Conservation (phyloP, 768 basidiomycete species). For the Cubamyces sp. region DNA sequence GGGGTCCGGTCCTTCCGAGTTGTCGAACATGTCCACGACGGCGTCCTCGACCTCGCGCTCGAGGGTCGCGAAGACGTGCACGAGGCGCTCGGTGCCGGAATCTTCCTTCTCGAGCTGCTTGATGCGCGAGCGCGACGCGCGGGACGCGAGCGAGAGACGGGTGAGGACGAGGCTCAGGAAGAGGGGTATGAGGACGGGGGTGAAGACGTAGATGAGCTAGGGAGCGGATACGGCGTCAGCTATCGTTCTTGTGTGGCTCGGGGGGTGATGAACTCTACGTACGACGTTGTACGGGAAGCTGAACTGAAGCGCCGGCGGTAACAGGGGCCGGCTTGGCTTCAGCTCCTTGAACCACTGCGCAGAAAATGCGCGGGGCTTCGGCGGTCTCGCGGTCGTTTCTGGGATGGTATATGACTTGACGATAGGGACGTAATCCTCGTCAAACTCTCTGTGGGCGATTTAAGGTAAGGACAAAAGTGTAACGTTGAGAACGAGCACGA, state of each 20-base stretch:
- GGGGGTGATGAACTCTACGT: slow-evolving; percentile 30
- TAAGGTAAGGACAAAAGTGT: background rate
- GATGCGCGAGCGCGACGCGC: slow-evolving; percentile 66
- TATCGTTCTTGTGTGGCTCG: too few relatives aligned
- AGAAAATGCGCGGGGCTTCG: slow-evolving; percentile 47
- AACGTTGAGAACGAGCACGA: background rate
- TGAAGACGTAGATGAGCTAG: slow-evolving; percentile 54
- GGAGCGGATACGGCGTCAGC: background rate
- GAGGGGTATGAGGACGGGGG: slow-evolving; percentile 71
- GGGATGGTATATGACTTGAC: slow-evolving; percentile 57
- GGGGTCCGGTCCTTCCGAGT: slow-evolving; percentile 13
- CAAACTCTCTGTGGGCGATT: slow-evolving; percentile 47
- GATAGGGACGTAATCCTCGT: slow-evolving; percentile 59
- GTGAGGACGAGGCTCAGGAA: slow-evolving; percentile 56
- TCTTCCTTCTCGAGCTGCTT: slow-evolving; percentile 61
- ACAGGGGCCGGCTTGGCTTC: slow-evolving; percentile 44
- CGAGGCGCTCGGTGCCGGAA: slow-evolving; percentile 52
- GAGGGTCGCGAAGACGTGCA: slow-evolving; percentile 57
- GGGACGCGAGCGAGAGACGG: slow-evolving; percentile 60
- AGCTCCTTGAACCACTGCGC: slow-evolving; percentile 49
- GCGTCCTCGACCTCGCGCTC: slow-evolving; percentile 65
- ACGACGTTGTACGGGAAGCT: slow-evolving; percentile 76
- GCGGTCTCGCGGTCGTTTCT: slow-evolving; percentile 31
- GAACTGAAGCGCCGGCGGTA: slow-evolving; percentile 64
- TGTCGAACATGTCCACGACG: slow-evolving; percentile 63